Conservation (phyloP, 768 basidiomycete species). For the Boletus rufocinnamomeus region DNA sequence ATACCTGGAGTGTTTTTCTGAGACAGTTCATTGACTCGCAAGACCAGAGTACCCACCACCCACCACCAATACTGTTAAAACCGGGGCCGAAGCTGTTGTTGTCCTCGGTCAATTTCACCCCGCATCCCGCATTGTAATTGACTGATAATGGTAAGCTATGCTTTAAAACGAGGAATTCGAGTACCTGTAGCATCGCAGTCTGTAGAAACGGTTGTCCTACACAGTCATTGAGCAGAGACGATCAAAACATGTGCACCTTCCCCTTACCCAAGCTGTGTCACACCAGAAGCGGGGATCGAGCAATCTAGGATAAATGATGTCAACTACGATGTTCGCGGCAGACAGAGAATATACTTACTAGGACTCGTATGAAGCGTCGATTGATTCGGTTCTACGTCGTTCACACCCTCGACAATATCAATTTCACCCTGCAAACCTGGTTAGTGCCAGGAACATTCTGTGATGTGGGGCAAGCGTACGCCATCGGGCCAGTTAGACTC, state of each 20-base stretch:
- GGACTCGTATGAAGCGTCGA: conserved; percentile 58
- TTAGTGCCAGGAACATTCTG: not conserved
- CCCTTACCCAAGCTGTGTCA: conserved; percentile 28
- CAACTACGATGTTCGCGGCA: not conserved
- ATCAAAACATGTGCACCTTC: not conserved
- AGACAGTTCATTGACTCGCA: not conserved
- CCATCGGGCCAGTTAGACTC: conserved; percentile 29
- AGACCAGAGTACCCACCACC: conserved; percentile 32
- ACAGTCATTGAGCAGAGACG: not conserved
- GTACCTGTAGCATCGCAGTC: conserved; percentile 26
- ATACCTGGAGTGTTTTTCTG: conserved; percentile 29
- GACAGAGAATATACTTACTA: conserved; percentile 30
- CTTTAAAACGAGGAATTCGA: not conserved
- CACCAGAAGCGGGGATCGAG: conserved; percentile 26
- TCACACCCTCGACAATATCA: conserved; percentile 45
- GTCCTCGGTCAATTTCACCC: conserved; percentile 29
- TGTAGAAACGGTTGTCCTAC: conserved; percentile 23
- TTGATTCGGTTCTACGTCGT: conserved; percentile 52
- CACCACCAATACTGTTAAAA: conserved; percentile 40
- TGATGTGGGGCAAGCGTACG: conserved; percentile 13
- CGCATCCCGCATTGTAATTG: conserved; percentile 41
- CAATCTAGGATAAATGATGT: conserved; percentile 21
- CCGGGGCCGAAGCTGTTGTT: conserved; percentile 29
- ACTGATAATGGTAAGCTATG: conserved; percentile 13
- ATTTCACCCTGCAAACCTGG: conserved; percentile 27